Conservation (phyloP, 2,329 filamentous ascomycete genomes). For the Colletotrichum tropicale region DNA sequence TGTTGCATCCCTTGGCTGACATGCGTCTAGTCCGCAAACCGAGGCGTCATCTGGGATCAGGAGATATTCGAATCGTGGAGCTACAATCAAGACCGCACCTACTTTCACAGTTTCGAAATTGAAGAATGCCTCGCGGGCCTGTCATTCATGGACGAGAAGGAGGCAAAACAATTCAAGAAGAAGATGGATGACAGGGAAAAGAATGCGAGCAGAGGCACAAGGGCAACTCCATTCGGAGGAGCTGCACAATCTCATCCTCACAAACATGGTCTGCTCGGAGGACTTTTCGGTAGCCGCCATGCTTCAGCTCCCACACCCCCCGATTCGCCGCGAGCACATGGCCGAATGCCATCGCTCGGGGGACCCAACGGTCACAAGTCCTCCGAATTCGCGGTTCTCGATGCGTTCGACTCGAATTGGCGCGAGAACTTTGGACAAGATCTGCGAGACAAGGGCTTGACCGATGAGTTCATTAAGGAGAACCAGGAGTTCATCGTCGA, state of each 20-base stretch:
- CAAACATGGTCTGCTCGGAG: conserved; percentile 58
- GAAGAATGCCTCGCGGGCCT: conserved; percentile 90
- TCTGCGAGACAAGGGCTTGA: conserved; percentile 65
- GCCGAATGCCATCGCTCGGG: conserved; percentile 45
- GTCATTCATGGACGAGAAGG: conserved; percentile 96
- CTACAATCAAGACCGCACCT: conserved; percentile 96
- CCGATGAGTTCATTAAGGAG: conserved; percentile 69
- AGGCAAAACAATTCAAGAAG: conserved; percentile 95
- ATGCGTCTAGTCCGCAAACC: conserved; percentile 67
- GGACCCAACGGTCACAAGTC: conserved; percentile 49
- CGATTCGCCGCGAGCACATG: conserved; percentile 55
- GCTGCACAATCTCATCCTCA: conserved; percentile 42
- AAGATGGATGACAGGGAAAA: conserved; percentile 97
- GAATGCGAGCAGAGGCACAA: conserved; percentile 89
- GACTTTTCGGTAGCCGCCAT: conserved; percentile 65
- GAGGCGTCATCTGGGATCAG: conserved; percentile 95
- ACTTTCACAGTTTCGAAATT: conserved; percentile 97
- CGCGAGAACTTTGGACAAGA: conserved; percentile 70
- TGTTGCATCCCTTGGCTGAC: conserved; percentile 20
- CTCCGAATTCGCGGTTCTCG: conserved; percentile 66
- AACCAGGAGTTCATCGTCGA: conserved; percentile 73
- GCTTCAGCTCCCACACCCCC: conserved; percentile 62
- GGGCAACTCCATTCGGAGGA: conserved; percentile 75
- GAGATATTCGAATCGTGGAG: conserved; percentile 95
- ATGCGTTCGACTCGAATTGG: conserved; percentile 69